phyloP scores from a whole-genome alignment of 495 filamentous ascomycete species.

The Penicillium arizonense region DNA sequence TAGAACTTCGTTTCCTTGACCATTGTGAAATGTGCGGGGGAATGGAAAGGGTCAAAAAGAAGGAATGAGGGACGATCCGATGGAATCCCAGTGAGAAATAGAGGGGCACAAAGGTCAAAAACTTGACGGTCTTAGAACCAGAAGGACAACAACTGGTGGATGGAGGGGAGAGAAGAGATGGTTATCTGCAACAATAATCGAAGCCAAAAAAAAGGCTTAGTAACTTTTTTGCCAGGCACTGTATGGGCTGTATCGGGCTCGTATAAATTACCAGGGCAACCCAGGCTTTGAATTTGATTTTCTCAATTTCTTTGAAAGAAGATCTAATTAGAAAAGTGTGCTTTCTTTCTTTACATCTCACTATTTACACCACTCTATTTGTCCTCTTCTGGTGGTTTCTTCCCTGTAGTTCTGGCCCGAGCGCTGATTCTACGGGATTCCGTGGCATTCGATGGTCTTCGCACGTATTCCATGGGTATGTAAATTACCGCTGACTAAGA shows the following conservation, averaged over 20 bases:
- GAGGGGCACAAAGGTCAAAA: slow-evolving; percentile 6
- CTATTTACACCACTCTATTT: background rate
- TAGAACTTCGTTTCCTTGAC: slow-evolving; percentile 89
- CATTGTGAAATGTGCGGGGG: slow-evolving; percentile 55
- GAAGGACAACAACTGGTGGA: slow-evolving; percentile 10
- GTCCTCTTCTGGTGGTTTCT: slow-evolving; percentile 25
- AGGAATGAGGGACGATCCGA: slow-evolving; percentile 10
- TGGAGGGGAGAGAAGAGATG: slow-evolving; percentile 13
- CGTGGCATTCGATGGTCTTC: slow-evolving; percentile 35
- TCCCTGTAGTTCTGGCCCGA: slow-evolving; percentile 29
- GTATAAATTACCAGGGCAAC: slow-evolving; percentile 23
- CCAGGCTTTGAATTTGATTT: background rate
- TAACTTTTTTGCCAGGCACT: slow-evolving; percentile 30
- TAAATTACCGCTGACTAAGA: slow-evolving; percentile 11
- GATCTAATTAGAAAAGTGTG: background rate
- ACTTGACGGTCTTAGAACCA: slow-evolving; percentile 5
- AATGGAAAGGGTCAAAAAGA: slow-evolving; percentile 16
- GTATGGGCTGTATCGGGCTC: slow-evolving; percentile 7
- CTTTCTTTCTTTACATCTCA: too few relatives aligned
- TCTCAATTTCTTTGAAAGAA: background rate
- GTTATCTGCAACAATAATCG: slow-evolving; percentile 24
- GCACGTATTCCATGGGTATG: slow-evolving; percentile 15
- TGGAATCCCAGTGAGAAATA: slow-evolving; percentile 9
- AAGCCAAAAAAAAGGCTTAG: slow-evolving; percentile 21
- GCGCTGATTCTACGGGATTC: slow-evolving; percentile 33